These are phyloP conservation scores for Naganishia antarctica DNA, from an alignment of 768 basidiomycete species.

Conservation along the genomic window DNA sequence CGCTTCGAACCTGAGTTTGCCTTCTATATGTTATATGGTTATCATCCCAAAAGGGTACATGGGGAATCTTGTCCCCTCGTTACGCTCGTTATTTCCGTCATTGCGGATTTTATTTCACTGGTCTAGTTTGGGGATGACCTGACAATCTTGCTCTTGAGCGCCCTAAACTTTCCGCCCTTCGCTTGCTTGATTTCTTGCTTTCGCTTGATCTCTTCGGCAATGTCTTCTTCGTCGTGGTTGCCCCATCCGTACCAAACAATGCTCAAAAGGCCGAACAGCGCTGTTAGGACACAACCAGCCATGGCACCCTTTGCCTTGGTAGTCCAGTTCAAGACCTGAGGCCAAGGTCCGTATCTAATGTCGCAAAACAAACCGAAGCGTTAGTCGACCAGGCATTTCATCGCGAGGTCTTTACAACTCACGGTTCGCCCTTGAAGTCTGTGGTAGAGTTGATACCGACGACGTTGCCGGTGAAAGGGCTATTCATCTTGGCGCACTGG, in stretches of 20 bases:
- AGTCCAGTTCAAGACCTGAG: constrained; percentile 44
- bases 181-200: constrained; percentile 57
- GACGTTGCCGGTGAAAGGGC: constrained; percentile 72
- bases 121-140: background rate
- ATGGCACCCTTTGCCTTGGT: constrained; percentile 47
- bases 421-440: constrained; percentile 59
- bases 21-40: background rate
- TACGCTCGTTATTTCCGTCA: background rate
- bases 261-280: constrained; percentile 71
- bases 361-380: too few species aligned
- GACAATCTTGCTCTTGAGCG: constrained; percentile 24
- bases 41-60: background rate
- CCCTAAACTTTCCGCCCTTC: constrained; percentile 28
- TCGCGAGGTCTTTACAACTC: background rate
- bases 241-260: constrained; percentile 84
- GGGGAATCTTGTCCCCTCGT: background rate
- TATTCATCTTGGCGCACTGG: constrained; percentile 64
- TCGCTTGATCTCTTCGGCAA: constrained; percentile 64
- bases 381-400: background rate
- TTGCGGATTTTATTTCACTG: background rate
- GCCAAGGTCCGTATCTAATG: constrained; percentile 19
- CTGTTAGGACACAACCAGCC: constrained; percentile 70
- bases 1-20: background rate
- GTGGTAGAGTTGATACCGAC: constrained; percentile 66
- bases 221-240: constrained; percentile 72